phyloP scores from a whole-genome alignment of 1,139 yeast genomes.

The Wickerhamomyces sp. region DNA sequence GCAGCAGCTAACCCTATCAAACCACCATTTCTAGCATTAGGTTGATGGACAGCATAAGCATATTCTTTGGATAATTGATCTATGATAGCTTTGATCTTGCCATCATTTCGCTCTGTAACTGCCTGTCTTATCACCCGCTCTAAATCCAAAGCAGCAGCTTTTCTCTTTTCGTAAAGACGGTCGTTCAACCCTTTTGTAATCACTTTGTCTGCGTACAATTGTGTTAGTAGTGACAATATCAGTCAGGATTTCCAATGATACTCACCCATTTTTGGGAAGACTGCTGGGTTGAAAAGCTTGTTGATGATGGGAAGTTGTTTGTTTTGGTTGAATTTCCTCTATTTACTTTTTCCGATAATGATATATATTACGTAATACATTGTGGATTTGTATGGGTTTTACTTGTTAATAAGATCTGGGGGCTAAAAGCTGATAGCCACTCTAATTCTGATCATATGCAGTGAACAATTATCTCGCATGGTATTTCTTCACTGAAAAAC shows the following conservation, averaged over 20 bases:
- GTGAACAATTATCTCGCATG: too few species aligned
- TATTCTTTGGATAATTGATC: conserved; percentile 64
- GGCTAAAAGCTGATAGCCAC: too few species aligned
- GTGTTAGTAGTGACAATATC: neutral
- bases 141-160: conserved; percentile 87
- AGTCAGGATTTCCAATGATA: neutral
- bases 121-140: conserved; percentile 77
- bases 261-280: neutral
- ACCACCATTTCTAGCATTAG: conserved; percentile 73
- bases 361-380: too few species aligned
- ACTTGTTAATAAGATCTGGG: too few species aligned
- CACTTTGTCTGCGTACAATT: conserved; percentile 52
- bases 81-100: conserved; percentile 62
- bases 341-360: too few species aligned
- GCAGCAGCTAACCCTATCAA: conserved; percentile 74
- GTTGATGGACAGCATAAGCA: conserved; percentile 73
- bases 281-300: too few species aligned
- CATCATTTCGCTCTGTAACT: conserved; percentile 61
- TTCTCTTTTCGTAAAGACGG: conserved; percentile 88
- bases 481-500: too few species aligned
- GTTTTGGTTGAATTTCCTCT: too few species aligned
- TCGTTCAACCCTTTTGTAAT: conserved; percentile 82
- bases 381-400: too few species aligned
- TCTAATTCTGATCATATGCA: too few species aligned
- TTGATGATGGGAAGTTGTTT: too few species aligned